Evolutionary conservation across 1,139 yeast species (phyloP).

Genomic region (Blastobotrys persicus): DNA sequence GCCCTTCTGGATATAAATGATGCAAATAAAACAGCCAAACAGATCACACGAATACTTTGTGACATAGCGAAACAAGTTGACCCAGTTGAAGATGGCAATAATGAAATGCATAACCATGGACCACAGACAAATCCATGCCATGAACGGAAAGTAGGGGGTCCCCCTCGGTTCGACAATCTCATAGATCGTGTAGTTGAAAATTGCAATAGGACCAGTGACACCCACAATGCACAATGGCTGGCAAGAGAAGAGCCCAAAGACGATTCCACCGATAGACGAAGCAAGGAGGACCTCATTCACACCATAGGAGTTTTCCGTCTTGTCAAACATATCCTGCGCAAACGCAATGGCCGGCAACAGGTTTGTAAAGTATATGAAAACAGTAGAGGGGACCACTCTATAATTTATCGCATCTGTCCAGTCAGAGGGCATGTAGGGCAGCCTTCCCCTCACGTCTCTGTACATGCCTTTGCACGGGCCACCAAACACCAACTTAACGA

Average conservation of each 20-base stretch:
- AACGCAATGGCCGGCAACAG: conserved; percentile 91
- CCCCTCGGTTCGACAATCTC: conserved; percentile 65
- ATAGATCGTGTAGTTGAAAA: conserved; percentile 88
- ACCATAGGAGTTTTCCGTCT: conserved; percentile 82
- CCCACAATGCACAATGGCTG: conserved; percentile 97
- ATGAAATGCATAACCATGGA: conserved; percentile 76
- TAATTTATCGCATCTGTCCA: conserved; percentile 83
- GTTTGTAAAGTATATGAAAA: conserved; percentile 84
- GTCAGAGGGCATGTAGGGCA: conserved; percentile 72
- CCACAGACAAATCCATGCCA: conserved; percentile 97
- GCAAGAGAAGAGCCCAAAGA: conserved; percentile 81
- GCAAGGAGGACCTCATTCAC: conserved; percentile 84
- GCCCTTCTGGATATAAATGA: conserved; percentile 90
- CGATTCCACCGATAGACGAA: conserved; percentile 84
- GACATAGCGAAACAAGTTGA: conserved; percentile 66
- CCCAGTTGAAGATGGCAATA: conserved; percentile 68
- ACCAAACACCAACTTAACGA: conserved; percentile 22
- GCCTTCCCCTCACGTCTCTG: conserved; percentile 52
- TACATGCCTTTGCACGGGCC: conserved; percentile 54
- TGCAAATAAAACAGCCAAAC: conserved; percentile 86
- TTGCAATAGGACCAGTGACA: conserved; percentile 87
- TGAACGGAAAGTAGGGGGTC: conserved; percentile 80
- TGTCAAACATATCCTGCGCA: conserved; percentile 93
- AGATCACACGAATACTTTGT: conserved; percentile 88
- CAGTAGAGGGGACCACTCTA: conserved; percentile 81